Base-by-base conservation (phyloP, 768 basidiomycete genomes). In the Tricholoma matsutake region DNA sequence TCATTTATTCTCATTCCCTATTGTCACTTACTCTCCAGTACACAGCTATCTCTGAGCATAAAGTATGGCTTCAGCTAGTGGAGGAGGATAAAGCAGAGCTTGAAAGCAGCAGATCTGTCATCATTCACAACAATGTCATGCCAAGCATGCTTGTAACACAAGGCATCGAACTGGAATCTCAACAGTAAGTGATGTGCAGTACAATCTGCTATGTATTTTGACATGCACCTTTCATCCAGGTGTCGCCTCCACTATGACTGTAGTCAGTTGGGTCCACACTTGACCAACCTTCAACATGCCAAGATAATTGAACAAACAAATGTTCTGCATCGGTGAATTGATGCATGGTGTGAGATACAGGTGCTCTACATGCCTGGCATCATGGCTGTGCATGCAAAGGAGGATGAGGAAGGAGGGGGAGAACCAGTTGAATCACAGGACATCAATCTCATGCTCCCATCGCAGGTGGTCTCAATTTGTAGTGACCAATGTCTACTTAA, bases 141-240 rank as follows among this genome's bases (percentile, higher is more conserved):
- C 59, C 64, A 18, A 69, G 68, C 32, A 52, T 65, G 10, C 63
- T 78, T 10, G 64, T 77, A 39, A 61, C 60, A 0, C 64, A 64
- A 22, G 75, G 58, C 1, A n/a, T 63, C 0, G 62, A 63, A 53
- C 14, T 63, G 3, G 59, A 47, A 25, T 47, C 45, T 10, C 45
- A 47, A 47, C 45, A 47, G 45, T 47, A 3, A 47, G 45, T 47
- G 49, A 51, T n/a, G 29, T 13, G 16, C 49, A 6, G 16, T 51
- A 51, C 7, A 6, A 1, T 51, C 28, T 31, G 7, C 4, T n/a
- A 28, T 6, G 6, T 51, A 51, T 31, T 14, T 51, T 51, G 49
- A 51, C 28, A 9, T 31, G 25, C 16, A 14, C 16, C 49, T 51
- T 51, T 51, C n/a, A n/a, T n/a, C n/a, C n/a, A n/a, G n/a, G n/a